These are phyloP conservation scores for Russula vinacea DNA, from an alignment of 768 basidiomycete species.

Conservation along the genomic window DNA sequence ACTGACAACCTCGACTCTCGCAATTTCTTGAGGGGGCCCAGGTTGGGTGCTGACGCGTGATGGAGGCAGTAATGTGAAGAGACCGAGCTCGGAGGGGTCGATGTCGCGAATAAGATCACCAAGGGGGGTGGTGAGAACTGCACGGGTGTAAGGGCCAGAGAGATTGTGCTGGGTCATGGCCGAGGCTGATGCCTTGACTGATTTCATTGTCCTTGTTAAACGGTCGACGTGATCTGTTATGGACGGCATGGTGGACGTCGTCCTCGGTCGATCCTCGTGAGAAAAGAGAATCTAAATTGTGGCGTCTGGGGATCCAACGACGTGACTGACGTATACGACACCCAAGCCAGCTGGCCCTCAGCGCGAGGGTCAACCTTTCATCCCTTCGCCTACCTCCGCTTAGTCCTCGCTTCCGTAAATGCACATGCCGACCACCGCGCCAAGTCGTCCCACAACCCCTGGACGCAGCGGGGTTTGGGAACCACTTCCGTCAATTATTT, in stretches of 20 bases:
- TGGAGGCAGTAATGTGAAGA: conserved; percentile 57
- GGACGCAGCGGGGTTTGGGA: conserved; percentile 53
- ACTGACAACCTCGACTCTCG: conserved; percentile 62
- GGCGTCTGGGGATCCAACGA: neutral
- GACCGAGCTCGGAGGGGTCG: conserved; percentile 73
- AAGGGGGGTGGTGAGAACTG: conserved; percentile 59
- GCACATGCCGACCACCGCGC: conserved; percentile 14
- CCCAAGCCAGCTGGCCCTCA: too few relatives aligned
- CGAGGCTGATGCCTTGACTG: conserved; percentile 48
- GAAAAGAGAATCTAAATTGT: neutral
- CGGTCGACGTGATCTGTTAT: conserved; percentile 70
- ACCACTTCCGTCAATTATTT: conserved; percentile 71
- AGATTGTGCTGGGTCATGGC: conserved; percentile 29
- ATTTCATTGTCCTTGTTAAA: conserved; percentile 49
- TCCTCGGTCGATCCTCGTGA: neutral
- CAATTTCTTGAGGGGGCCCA: conserved; percentile 42
- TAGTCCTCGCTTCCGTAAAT: conserved; percentile 1
- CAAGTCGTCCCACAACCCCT: conserved; percentile 27
- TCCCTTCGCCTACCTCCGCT: neutral
- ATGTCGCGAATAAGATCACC: conserved; percentile 79
- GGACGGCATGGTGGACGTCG: conserved; percentile 44
- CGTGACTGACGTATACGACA: neutral
- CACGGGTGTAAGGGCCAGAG: conserved; percentile 54
- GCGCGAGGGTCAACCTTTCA: neutral
- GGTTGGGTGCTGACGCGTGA: conserved; percentile 36